Base-by-base conservation (phyloP, 129 eudicot genomes). In the Oenanthe sinensis region DNA sequence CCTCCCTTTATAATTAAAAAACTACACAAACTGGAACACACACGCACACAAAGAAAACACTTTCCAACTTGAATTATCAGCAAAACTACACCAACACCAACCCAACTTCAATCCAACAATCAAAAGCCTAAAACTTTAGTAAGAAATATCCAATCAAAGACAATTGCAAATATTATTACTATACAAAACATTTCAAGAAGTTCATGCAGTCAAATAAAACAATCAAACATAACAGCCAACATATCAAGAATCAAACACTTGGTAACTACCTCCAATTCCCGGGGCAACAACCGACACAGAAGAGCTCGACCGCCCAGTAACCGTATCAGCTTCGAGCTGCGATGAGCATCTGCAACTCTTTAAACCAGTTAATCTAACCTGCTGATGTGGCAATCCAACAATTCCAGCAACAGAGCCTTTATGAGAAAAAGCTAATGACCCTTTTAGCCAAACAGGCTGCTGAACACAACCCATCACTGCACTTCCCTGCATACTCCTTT, bases 381-480 rank as follows among this genome's bases (percentile, higher is more conserved):
- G 86, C 7, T 71, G 86, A 9, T 71, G 81, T 3, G 72, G 81
- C 42, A 77, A 75, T 16, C 82, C 85, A 76, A 72, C 8, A 48
- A 52, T 43, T 86, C 78, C 77, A 46, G 72, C 3, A 60, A n/a
- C 81, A 47, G 79, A 68, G 75, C 87, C 87, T 80, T 85, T 88
- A 30, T 83, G 79, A 62, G 88, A 82, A 54, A 86, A 87, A 42
- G 81, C 43, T 2, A 83, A 65, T 8, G 87, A 80, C 72, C 83
- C 87, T 69, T 87, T 91, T 26, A 78, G 43, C 87, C 82, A 86
- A 74, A 89, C 75, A 48, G 89, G 87, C 81, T 89, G 93, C 76
- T 87, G 97, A 81, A 86, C 81, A 22, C 92, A 89, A 74, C 89
- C 88, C 91, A 87, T 84, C 39, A 83, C 78, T 47, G 86, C 82